Base-by-base conservation (phyloP, 1,284 basidiomycete genomes). In the Cryptococcus sp. region DNA sequence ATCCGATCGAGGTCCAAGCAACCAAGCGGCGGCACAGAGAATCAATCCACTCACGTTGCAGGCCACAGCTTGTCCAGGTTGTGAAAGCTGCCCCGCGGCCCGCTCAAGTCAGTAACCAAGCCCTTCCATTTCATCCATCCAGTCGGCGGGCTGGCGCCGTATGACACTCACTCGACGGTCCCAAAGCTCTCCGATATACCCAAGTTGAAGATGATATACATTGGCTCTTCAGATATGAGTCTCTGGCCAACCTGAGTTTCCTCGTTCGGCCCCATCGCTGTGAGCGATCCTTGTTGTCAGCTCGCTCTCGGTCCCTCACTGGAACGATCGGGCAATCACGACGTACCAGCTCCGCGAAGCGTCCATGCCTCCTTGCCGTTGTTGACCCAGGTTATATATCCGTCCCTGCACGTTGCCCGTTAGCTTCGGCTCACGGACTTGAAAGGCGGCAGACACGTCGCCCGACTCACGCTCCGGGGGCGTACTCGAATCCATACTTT, bases 161-260 rank as follows among this genome's bases (percentile, higher is more conserved):
- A 16, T 1, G 24, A 46, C 8, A 46, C 68, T 61, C 46, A 80
- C 76, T 92, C 85, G 44, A 91, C 83, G 4, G 64, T 55, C 39
- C 87, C 87, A 67, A 94, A 94, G 69, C 87, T 87, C 21, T 78
- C 77, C 2, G 89, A 91, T 74, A 94, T 85, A 51, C 89, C 91
- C 67, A 95, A 77, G 71, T 77, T 76, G 52, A 76, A 59, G 47
- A 77, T 69, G n/a, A 75, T 52, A 52, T 76, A 77, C 87, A 93
- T 85, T 6, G 91, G 90, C 72, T 93, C 92, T 67, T 88, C 84
- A 0, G 91, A 84, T 28, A 97, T 80, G 1, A 85, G 84, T 44
- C 94, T 80, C 33, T 83, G 81, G 1, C 84, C 79, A 56, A 96
- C 90, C 63, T 89, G 79, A 3, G 86, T 85, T 0, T 69, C 63